These are phyloP conservation scores for Penicillium soppii DNA, from an alignment of 495 filamentous ascomycete species.

Conservation along the genomic window DNA sequence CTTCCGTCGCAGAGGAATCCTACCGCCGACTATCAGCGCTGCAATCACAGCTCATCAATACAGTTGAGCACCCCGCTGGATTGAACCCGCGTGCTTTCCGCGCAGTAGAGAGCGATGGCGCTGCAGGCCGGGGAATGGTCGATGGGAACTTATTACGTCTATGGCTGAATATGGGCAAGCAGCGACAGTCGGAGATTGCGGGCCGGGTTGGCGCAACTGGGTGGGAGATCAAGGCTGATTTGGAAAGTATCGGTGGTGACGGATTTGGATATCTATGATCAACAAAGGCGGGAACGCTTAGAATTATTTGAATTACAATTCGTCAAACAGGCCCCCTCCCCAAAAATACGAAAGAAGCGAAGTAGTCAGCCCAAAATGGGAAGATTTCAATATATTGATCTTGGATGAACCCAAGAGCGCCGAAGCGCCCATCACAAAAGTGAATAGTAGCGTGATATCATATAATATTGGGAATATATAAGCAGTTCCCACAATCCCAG, in stretches of 20 bases:
- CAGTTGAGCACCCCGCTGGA: conserved; percentile 72
- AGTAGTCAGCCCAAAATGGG: not conserved
- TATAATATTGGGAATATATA: conserved; percentile 38
- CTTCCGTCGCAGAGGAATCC: conserved; percentile 71
- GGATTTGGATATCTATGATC: conserved; percentile 54
- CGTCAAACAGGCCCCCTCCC: too few species aligned
- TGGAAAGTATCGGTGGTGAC: conserved; percentile 60
- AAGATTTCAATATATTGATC: conserved; percentile 9
- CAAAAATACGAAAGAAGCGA: not conserved
- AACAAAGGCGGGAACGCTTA: conserved; percentile 5
- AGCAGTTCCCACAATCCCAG: conserved; percentile 18
- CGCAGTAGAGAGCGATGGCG: conserved; percentile 46
- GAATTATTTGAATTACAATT: too few species aligned
- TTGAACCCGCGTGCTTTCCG: conserved; percentile 82
- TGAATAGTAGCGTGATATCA: conserved; percentile 28
- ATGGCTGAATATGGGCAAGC: conserved; percentile 69
- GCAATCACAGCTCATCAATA: conserved; percentile 71
- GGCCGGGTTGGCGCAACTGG: conserved; percentile 59
- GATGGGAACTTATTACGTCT: conserved; percentile 60
- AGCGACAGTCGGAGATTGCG: conserved; percentile 67
- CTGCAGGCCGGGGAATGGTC: conserved; percentile 57
- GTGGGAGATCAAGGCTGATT: conserved; percentile 58
- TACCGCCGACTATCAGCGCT: conserved; percentile 85
- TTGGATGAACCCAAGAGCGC: conserved; percentile 4
- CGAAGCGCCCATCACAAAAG: conserved; percentile 17